Evolutionary conservation across 306 rosid genomes (phyloP), one percentile per base, ranked within the genome.

Genomic region (Cucurbita pepo): DNA sequence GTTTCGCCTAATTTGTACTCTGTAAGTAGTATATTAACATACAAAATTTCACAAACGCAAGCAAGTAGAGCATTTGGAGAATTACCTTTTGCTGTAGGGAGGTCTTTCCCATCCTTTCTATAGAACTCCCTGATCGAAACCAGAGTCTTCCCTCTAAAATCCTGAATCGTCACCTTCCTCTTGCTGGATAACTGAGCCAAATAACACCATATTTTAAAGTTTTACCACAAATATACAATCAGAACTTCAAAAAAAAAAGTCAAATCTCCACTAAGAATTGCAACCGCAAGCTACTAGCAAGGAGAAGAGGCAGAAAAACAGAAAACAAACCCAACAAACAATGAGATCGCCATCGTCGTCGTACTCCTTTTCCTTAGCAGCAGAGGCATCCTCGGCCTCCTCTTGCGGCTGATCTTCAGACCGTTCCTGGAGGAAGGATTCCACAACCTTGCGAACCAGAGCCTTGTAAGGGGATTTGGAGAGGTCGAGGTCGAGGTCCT

Each of bases 151-250:
- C 96, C 96, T 71, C 82, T 83, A 72, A 92, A 92, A 47, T 92
- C 96, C 79, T 90, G 96, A 79, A 92, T 44, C 8, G 93, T 92
- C 74, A 92, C 96, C 77, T 79, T 87, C 76, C 96, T 88, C 86
- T 73, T 87, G 5, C 79, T 83, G 5, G 96, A 87, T 8, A 92
- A 86, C 98, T 92, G 84, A 70, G 10, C 14, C 71, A 43, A 41
- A 40, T 3, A 8, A 62, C 25, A 62, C 7, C 14, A 56, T 4
- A 22, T 4, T 56, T 56, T 54, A 5, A 54, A 54, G 8, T 7
- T 54, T 8, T 25, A 54, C 44, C 66, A 34, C 4, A 60, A 36
- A 36, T 22, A 60, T 14, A 57, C 5, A 25, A 58, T 12, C 43
- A 58, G 41, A 25, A 22, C 63, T 10, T 12, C 0, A 30, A 30